phyloP scores from a whole-genome alignment of 495 filamentous ascomycete genomes.

The Barbatosphaeria neglecta region DNA sequence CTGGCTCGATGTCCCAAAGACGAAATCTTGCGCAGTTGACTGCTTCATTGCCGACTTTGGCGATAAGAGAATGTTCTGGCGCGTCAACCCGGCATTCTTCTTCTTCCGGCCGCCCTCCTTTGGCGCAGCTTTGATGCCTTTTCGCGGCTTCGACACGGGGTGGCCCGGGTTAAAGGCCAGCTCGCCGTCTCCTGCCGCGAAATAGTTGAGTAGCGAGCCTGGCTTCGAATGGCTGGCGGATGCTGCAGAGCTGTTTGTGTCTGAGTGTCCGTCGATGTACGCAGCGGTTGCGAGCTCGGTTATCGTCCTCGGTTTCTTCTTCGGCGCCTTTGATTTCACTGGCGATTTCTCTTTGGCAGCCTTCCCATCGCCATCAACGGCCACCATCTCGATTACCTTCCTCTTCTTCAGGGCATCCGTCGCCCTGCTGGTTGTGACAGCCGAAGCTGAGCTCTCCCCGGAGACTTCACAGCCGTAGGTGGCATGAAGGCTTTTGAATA shows the following conservation, averaged over 20 bases:
- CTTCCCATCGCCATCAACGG: constrained; percentile 9
- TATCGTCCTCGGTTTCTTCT: constrained; percentile 72
- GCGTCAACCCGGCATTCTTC: constrained; percentile 30
- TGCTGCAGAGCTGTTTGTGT: neutral
- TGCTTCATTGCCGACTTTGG: constrained; percentile 59
- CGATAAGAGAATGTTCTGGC: constrained; percentile 49
- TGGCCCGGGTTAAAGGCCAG: neutral
- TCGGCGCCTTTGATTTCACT: constrained; percentile 44
- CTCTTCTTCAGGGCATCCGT: constrained; percentile 31
- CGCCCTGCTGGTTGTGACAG: neutral
- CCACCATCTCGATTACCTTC: constrained; percentile 37
- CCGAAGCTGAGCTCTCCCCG: neutral
- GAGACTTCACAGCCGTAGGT: constrained; percentile 16
- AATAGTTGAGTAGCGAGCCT: constrained; percentile 20
- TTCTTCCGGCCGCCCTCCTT: constrained; percentile 24
- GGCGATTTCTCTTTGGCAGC: constrained; percentile 10
- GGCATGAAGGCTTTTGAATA: constrained; percentile 23
- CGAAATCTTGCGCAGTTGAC: constrained; percentile 62
- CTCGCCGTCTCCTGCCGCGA: constrained; percentile 5
- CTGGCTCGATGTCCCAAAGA: constrained; percentile 92
- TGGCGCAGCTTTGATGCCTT: constrained; percentile 10
- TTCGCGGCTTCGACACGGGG: neutral
- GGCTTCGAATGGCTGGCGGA: constrained; percentile 5
- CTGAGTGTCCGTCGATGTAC: constrained; percentile 41
- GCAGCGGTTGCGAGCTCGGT: constrained; percentile 73